These are phyloP conservation scores for Cyclostephanos invisitatus DNA, from an alignment of 108 stramenopile species.

Conservation along the genomic window DNA sequence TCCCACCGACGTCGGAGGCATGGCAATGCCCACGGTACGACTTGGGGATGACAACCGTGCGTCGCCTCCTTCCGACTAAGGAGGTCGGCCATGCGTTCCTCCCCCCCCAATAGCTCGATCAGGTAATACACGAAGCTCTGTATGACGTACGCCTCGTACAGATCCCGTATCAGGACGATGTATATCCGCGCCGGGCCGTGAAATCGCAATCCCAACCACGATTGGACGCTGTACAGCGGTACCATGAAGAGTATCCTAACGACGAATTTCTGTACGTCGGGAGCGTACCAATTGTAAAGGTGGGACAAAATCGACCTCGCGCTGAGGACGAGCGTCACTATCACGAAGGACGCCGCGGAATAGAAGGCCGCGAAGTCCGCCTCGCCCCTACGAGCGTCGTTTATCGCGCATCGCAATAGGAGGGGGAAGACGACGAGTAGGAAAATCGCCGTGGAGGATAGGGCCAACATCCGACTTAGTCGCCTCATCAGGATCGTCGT, in stretches of 20 bases:
- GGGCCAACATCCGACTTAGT: slow-evolving; percentile 7
- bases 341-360: slow-evolving; percentile 75
- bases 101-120: slow-evolving; percentile 71
- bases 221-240: slow-evolving; percentile 69
- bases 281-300: slow-evolving; percentile 55
- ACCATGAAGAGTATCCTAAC: slow-evolving; percentile 86
- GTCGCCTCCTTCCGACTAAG: slow-evolving; percentile 57
- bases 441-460: slow-evolving; percentile 43
- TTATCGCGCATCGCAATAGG: slow-evolving; percentile 33
- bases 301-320: slow-evolving; percentile 74
- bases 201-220: slow-evolving; percentile 58
- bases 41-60: slow-evolving; percentile 51
- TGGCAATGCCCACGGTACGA: slow-evolving; percentile 50
- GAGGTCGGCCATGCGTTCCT: slow-evolving; percentile 59
- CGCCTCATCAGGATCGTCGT: slow-evolving; percentile 37
- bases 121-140: slow-evolving; percentile 77
- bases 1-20: slow-evolving; percentile 50
- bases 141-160: slow-evolving; percentile 83
- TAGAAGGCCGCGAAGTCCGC: slow-evolving; percentile 78
- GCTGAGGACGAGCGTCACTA: slow-evolving; percentile 76
- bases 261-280: slow-evolving; percentile 76
- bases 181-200: slow-evolving; percentile 52
- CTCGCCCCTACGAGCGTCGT: slow-evolving; percentile 25
- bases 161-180: slow-evolving; percentile 64
- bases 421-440: slow-evolving; percentile 44